These are phyloP conservation scores for Microbotryum saponariae DNA, from an alignment of 1,284 basidiomycete genomes.

Conservation along the genomic window DNA sequence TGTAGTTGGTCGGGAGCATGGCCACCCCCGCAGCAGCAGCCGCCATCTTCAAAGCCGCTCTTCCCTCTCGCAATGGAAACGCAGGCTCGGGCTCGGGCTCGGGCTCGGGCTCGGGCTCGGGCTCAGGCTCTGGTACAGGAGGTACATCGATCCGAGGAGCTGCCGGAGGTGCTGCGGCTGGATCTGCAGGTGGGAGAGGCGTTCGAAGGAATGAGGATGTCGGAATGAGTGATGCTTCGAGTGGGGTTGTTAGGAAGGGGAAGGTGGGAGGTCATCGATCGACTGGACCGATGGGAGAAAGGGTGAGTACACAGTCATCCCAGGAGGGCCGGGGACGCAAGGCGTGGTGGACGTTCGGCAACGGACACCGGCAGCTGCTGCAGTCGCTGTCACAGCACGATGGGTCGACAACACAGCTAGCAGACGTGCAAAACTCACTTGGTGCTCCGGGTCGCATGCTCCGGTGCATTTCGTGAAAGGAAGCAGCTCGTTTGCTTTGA, in stretches of 20 bases:
- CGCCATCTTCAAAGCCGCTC: slow-evolving; percentile 2
- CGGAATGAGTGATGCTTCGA: slow-evolving; percentile 23
- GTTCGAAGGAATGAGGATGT: slow-evolving; percentile 25
- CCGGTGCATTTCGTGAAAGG: neutral
- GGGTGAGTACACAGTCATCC: slow-evolving; percentile 8
- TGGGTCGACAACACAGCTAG: neutral
- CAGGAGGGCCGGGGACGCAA: no score
- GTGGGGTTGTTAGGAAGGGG: slow-evolving; percentile 2
- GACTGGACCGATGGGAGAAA: slow-evolving; percentile 28
- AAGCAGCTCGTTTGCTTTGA: no score
- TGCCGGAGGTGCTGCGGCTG: neutral
- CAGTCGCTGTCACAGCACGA: neutral
- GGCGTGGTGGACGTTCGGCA: neutral
- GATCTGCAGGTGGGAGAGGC: slow-evolving; percentile 1
- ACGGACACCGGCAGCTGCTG: neutral
- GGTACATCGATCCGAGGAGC: neutral
- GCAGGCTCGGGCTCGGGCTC: neutral
- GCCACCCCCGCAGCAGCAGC: slow-evolving; percentile 3
- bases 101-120: neutral
- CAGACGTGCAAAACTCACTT: neutral
- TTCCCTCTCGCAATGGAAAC: neutral
- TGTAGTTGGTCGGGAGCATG: neutral
- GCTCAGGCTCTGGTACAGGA: neutral
- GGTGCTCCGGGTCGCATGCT: no score
- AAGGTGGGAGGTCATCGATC: slow-evolving; percentile 13